phyloP scores from a whole-genome alignment of 352 stramenopile genomes.

The Hyaloperonospora arabidopsidis region DNA sequence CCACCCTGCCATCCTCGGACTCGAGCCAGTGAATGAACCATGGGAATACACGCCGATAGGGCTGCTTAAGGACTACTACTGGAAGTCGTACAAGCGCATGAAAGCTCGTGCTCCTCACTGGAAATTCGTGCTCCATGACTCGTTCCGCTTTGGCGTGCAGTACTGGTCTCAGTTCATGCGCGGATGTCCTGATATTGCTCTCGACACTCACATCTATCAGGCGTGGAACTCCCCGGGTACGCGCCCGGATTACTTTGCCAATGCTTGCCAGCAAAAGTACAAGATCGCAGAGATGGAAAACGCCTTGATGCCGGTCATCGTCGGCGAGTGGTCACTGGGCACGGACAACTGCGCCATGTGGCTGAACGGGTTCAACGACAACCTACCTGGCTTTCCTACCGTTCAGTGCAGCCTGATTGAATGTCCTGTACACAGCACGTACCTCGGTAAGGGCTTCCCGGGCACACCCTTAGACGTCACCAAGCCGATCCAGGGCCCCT shows the following conservation, averaged over 20 bases:
- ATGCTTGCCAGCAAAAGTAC: conserved; percentile 85
- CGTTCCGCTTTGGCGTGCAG: conserved; percentile 69
- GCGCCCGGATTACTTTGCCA: conserved; percentile 73
- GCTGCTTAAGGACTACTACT: conserved; percentile 92
- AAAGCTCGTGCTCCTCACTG: conserved; percentile 87
- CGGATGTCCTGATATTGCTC: conserved; percentile 84
- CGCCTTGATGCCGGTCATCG: conserved; percentile 68
- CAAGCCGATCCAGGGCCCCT: conserved; percentile 11
- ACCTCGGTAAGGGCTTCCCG: conserved; percentile 34
- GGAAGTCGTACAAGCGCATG: conserved; percentile 91
- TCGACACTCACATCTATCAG: conserved; percentile 96
- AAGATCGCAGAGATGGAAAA: conserved; percentile 54
- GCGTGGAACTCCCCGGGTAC: conserved; percentile 60
- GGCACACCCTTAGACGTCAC: conserved; percentile 11
- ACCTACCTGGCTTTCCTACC: conserved; percentile 57
- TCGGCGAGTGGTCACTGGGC: conserved; percentile 90
- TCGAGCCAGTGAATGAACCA: conserved; percentile 92
- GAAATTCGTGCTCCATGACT: conserved; percentile 95
- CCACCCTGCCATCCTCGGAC: conserved; percentile 80
- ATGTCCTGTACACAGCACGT: conserved; percentile 76
- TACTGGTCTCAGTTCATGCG: conserved; percentile 54
- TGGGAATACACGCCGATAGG: conserved; percentile 90
- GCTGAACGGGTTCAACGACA: conserved; percentile 59
- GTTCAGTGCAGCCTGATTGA: conserved; percentile 80
- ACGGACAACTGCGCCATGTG: conserved; percentile 80